Conservation (phyloP, 139 green algal genomes). For the Chlamydomonas schloesseri region DNA sequence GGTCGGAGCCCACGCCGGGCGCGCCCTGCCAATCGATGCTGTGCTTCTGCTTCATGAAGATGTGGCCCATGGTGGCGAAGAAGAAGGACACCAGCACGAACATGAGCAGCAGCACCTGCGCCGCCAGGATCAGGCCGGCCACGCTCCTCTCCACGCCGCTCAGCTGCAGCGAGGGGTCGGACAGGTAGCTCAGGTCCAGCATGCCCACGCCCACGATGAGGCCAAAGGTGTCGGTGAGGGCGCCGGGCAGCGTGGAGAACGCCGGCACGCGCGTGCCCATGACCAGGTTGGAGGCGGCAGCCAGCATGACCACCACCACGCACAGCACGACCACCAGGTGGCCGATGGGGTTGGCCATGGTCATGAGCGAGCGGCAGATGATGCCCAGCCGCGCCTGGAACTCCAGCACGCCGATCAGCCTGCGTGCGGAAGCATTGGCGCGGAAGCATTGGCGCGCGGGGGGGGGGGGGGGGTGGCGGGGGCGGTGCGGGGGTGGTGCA, state of each 20-base stretch:
- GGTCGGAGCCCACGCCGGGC: slow-evolving; percentile 25
- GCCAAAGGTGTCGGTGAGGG: slow-evolving; percentile 17
- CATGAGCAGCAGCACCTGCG: slow-evolving; percentile 39
- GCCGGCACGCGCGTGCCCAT: not conserved
- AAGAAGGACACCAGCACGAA: slow-evolving; percentile 54
- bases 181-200: not conserved
- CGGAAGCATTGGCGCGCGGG: no score
- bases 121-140: not conserved
- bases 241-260: not conserved
- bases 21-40: not conserved
- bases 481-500: not conserved
- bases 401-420: slow-evolving; percentile 45
- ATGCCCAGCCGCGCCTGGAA: slow-evolving; percentile 63
- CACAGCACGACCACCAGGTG: slow-evolving; percentile 52
- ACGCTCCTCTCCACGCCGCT: not conserved
- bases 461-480: not conserved
- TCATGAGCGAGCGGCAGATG: slow-evolving; percentile 49
- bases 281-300: slow-evolving; percentile 10
- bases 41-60: slow-evolving; percentile 47
- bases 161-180: not conserved
- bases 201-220: slow-evolving; percentile 37
- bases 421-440: not conserved
- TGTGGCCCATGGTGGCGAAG: slow-evolving; percentile 30
- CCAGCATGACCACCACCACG: slow-evolving; percentile 37
- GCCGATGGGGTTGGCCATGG: slow-evolving; percentile 1